Base-by-base conservation (phyloP, 352 stramenopile species). In the Phytophthora uliginosa region DNA sequence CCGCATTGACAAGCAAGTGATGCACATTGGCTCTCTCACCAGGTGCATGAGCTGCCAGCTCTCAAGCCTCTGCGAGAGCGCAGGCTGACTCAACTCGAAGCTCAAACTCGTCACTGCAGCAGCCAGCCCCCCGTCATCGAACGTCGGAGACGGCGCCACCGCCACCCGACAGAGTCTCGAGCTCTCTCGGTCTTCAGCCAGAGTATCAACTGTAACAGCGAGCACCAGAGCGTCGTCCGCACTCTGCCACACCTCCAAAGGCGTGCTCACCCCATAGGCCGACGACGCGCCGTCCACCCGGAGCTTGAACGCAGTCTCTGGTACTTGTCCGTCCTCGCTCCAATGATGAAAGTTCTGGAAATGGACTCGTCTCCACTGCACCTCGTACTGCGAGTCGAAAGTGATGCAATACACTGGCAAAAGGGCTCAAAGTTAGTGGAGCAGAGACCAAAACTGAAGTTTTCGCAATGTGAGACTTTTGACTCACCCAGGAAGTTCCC, bases 241-340 rank as follows among this genome's bases (percentile, higher is more conserved):
- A 61, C 77, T 92, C 61, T 95, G 84, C 87, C 85, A 93, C 7
- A 95, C 69, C 7, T 76, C 67, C 33, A 95, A 69, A 3, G 73
- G 66, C 2, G 73, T 76, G 15, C 36, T 76, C 72, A 62, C 59
- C 36, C 66, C 65, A 18, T 69, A 75, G 17, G 17, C 7, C 4
- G 56, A 71, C 20, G 42, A 42, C 1, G n/a, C 60, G 31, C 34
- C 59, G 2, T 79, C 73, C 40, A 84, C 75, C 13, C 45, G 33
- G 34, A 81, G 59, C 24, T 51, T 78, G 50, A 73, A 73, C 24
- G 53, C 59, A 2, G 18, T 57, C 48, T 71, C 59, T 17, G 48
- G 56, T 15, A 12, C 45, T 34, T 67, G 56, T 69, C 61, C 56
- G 40, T 56, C 45, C 38, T 63, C 38, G 48, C 15, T 73, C 33